These are phyloP conservation scores for Escallonia rubra DNA, from an alignment of 129 eudicot species.

Conservation along the genomic window DNA sequence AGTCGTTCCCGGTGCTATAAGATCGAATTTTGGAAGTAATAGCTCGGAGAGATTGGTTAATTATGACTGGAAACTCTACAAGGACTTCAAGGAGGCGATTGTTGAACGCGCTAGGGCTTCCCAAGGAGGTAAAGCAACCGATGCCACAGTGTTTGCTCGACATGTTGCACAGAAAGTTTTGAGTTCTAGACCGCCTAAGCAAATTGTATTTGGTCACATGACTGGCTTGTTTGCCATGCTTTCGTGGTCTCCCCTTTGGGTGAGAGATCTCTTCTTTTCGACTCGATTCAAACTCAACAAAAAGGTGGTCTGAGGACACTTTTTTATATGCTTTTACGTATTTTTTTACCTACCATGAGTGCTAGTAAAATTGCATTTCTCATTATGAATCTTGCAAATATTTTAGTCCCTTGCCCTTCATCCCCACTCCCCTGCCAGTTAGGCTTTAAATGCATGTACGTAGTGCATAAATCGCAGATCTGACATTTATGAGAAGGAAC, in stretches of 20 bases:
- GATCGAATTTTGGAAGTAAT: slow-evolving; percentile 56
- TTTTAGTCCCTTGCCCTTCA: no score
- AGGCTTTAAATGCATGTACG: no score
- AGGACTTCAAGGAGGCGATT: slow-evolving; percentile 46
- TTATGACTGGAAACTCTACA: slow-evolving; percentile 62
- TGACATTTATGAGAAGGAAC: no score
- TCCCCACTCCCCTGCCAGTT: no score
- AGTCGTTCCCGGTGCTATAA: slow-evolving; percentile 64
- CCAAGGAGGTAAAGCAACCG: slow-evolving; percentile 60
- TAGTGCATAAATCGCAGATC: no score
- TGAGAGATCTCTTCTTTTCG: slow-evolving; percentile 57
- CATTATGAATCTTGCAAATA: no score
- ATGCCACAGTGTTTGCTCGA: slow-evolving; percentile 54
- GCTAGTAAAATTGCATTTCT: neutral
- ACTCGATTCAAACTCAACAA: slow-evolving; percentile 46
- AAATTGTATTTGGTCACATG: slow-evolving; percentile 62
- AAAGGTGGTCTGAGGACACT: slow-evolving; percentile 14
- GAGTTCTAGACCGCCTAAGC: slow-evolving; percentile 58
- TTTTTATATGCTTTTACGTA: neutral
- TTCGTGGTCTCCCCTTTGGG: slow-evolving; percentile 68
- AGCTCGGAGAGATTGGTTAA: slow-evolving; percentile 28
- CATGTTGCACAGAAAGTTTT: slow-evolving; percentile 59
- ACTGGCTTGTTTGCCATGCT: slow-evolving; percentile 55
- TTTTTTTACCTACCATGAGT: slow-evolving; percentile 5
- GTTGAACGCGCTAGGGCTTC: slow-evolving; percentile 64